phyloP scores from a whole-genome alignment of 495 filamentous ascomycete genomes.

The Penicillium samsonianum region DNA sequence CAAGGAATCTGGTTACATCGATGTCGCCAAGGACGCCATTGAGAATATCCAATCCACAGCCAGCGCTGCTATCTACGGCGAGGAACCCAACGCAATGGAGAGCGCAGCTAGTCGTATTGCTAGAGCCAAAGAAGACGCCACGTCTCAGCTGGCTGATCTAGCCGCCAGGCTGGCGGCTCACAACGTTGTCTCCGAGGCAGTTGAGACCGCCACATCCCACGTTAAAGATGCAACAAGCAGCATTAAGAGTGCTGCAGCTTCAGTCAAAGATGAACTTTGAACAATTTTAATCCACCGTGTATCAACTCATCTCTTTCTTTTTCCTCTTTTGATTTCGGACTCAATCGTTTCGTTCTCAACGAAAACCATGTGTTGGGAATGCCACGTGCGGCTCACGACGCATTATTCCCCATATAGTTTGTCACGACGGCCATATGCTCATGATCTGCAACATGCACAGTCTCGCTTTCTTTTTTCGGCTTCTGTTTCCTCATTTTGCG shows the following conservation, averaged over 20 bases:
- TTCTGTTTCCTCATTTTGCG: constrained; percentile 7
- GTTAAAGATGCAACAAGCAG: constrained; percentile 44
- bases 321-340: constrained; percentile 8
- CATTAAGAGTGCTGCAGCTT: constrained; percentile 30
- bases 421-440: constrained; percentile 32
- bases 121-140: constrained; percentile 51
- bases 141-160: constrained; percentile 47
- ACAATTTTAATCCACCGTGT: background rate
- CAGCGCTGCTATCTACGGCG: constrained; percentile 55
- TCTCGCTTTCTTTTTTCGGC: constrained; percentile 20
- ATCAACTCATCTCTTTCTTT: constrained; percentile 16
- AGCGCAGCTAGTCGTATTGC: constrained; percentile 51
- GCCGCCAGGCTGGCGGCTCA: constrained; percentile 31
- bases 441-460: constrained; percentile 30
- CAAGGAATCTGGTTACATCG: constrained; percentile 49
- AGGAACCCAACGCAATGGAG: constrained; percentile 57
- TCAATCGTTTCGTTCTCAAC: constrained; percentile 13
- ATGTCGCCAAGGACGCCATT: constrained; percentile 50
- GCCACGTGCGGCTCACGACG: constrained; percentile 20
- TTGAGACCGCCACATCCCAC: constrained; percentile 47
- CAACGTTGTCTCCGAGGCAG: constrained; percentile 40
- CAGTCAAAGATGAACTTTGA: constrained; percentile 61
- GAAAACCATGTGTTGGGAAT: constrained; percentile 16
- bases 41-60: constrained; percentile 54
- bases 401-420: constrained; percentile 49